Base-by-base conservation (phyloP, 129 eudicot species). In the Dittrichia graveolens region DNA sequence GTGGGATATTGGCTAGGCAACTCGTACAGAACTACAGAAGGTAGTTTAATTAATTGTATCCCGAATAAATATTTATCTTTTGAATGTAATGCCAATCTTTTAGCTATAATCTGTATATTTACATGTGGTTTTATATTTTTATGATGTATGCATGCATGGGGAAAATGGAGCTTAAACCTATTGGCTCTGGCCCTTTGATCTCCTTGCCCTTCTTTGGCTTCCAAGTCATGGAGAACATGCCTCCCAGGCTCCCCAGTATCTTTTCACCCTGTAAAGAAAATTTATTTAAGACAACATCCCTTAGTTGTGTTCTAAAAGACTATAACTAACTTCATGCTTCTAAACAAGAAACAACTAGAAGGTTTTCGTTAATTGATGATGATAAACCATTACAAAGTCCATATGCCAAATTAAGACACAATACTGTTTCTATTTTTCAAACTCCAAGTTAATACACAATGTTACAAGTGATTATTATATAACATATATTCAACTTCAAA, bases 191-290 rank as follows among this genome's bases (percentile, higher is more conserved):
- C 60, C 96, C 99, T 8, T 60, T 71, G 55, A 95, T 86, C 45
- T 82, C 74, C 48, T 71, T 83, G 15, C 88, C 83, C 82, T 90
- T 95, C 84, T 83, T 95, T 66, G 97, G 94, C 91, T 91, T 91
- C 97, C 99, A 95, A 14, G 97, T 88, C 96, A 77, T 88, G 43
- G 99, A 86, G 72, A 95, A 95, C 97, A 95, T 91, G 34, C 99
- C 97, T 37, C 99, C 99, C 6, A 95, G 97, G 78, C 46, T 85
- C 24, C 86, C 88, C 76, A 95, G 62, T 61, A 86, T 73, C 62
- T 95, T 95, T 81, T 95, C 99, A 41, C 99, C 99, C 99, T 95
- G 83, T 48, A 79, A 74, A 61, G 0, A 56, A 65, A 50, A 63
- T 78, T 71, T 34, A 71, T 71, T 18, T 46, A 50, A 60, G 10